Evolutionary conservation across 2,329 filamentous ascomycete species (phyloP).

Genomic region (Diplodia sapinea): DNA sequence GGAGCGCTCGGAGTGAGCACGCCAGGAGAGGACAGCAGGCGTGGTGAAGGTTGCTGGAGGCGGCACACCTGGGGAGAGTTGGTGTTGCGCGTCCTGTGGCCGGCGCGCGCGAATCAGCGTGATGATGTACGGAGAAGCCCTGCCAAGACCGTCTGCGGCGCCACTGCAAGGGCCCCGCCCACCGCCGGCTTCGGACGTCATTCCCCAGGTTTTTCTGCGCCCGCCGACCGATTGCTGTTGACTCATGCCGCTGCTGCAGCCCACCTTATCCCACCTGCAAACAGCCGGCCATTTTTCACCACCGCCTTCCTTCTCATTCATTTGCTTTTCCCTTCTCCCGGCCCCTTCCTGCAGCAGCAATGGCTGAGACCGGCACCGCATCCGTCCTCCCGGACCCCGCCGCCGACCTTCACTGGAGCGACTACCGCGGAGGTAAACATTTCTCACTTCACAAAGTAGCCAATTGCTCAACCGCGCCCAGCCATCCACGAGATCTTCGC

Average conservation of each 20-base stretch:
- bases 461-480: slow-evolving; percentile 11
- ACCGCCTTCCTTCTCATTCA: background rate
- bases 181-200: slow-evolving; percentile 30
- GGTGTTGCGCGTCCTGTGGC: slow-evolving; percentile 25
- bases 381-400: slow-evolving; percentile 66
- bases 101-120: slow-evolving; percentile 22
- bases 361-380: slow-evolving; percentile 23
- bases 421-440: slow-evolving; percentile 57
- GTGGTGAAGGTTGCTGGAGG: background rate
- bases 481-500: slow-evolving; percentile 75
- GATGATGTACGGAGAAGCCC: background rate
- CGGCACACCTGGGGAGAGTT: slow-evolving; percentile 3
- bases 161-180: slow-evolving; percentile 18
- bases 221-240: background rate
- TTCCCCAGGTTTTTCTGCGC: slow-evolving; percentile 30
- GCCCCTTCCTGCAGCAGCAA: slow-evolving; percentile 1
- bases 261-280: background rate
- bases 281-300: background rate
- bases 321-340: background rate
- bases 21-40: background rate
- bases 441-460: background rate
- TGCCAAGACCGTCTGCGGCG: slow-evolving; percentile 17
- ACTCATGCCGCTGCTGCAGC: slow-evolving; percentile 23
- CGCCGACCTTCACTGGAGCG: slow-evolving; percentile 69
- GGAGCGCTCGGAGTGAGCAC: background rate